A percentile compares a stretch with the other conserved stretches of the same genome.
These are phyloP conservation scores for Suillus lakei DNA, from an alignment of 768 basidiomycete species.

Conservation along the genomic window DNA sequence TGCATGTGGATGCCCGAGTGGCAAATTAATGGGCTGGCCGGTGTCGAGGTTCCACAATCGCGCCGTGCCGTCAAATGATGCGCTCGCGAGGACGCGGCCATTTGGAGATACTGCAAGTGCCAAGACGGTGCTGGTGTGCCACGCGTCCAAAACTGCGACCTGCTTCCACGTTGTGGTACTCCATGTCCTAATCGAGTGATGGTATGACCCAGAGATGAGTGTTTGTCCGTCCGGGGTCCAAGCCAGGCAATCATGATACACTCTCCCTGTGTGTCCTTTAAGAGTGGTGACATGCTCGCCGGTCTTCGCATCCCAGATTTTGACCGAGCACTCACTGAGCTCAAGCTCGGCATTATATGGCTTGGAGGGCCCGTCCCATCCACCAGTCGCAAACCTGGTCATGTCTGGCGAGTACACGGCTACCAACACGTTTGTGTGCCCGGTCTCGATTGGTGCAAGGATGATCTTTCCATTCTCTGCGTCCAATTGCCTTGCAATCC, in stretches of 20 bases:
- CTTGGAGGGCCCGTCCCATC: no score
- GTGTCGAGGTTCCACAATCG: background rate
- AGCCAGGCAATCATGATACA: background rate
- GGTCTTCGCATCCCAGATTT: background rate
- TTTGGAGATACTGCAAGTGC: background rate
- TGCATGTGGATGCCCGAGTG: background rate
- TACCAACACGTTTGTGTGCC: no score
- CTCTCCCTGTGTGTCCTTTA: background rate
- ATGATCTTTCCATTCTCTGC: background rate
- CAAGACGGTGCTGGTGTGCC: fast-evolving
- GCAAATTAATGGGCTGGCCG: background rate
- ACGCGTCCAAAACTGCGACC: background rate
- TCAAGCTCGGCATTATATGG: no score
- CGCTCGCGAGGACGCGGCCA: background rate
- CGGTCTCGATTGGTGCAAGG: no score
- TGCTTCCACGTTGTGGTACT: background rate
- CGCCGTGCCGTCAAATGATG: background rate
- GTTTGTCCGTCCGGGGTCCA: background rate
- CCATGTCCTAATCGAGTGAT: background rate
- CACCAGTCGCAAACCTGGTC: no score
- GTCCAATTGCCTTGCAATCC: background rate
- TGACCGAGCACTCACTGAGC: background rate
- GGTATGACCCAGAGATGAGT: background rate
- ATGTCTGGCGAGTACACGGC: no score
- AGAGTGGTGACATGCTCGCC: background rate